A percentile compares a stretch with the other conserved stretches of the same genome.
These are phyloP conservation scores for Saturnispora sanitii DNA, from an alignment of 805 yeast genomes.

Conservation along the genomic window DNA sequence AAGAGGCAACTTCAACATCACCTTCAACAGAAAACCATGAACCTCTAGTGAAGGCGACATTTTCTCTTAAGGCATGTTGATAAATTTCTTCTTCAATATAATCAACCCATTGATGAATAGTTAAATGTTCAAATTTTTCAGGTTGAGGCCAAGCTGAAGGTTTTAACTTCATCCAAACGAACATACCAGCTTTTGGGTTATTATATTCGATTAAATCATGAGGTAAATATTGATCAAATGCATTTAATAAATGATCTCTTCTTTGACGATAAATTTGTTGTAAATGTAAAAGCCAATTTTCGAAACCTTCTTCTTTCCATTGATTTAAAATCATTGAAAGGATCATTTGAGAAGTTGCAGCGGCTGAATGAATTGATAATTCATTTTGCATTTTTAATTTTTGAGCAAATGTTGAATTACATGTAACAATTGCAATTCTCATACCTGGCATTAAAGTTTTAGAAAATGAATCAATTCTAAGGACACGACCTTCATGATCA, in stretches of 20 bases:
- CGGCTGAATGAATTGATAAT: conserved; percentile 61
- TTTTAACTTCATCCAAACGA: conserved; percentile 34
- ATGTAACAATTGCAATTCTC: conserved; percentile 66
- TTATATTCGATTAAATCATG: conserved; percentile 32
- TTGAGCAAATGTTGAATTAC: conserved; percentile 45
- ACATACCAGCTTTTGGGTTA: conserved; percentile 38
- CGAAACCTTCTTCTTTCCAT: conserved; percentile 55
- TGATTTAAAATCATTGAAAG: conserved; percentile 46
- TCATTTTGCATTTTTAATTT: conserved; percentile 51
- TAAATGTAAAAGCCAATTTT: conserved; percentile 59
- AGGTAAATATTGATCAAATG: conserved; percentile 40
- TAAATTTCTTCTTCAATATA: conserved; percentile 25
- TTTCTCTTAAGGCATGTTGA: conserved; percentile 17
- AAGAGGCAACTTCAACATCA: conserved; percentile 17
- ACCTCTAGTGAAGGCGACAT: conserved; percentile 26
- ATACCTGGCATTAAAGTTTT: conserved; percentile 73
- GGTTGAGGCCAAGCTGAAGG: conserved; percentile 30
- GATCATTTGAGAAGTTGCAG: conserved; percentile 62
- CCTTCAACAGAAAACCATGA: conserved; percentile 27
- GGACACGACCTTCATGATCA: conserved; percentile 69
- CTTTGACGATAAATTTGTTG: conserved; percentile 54
- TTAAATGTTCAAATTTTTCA: conserved; percentile 27
- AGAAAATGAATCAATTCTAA: conserved; percentile 70
- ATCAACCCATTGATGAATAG: conserved; percentile 24
- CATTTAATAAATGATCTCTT: conserved; percentile 47